A percentile compares a stretch with the other conserved stretches of the same genome.
Conservation (phyloP, 2,329 filamentous ascomycete genomes). For the Scleromitrula shiraiana region DNA sequence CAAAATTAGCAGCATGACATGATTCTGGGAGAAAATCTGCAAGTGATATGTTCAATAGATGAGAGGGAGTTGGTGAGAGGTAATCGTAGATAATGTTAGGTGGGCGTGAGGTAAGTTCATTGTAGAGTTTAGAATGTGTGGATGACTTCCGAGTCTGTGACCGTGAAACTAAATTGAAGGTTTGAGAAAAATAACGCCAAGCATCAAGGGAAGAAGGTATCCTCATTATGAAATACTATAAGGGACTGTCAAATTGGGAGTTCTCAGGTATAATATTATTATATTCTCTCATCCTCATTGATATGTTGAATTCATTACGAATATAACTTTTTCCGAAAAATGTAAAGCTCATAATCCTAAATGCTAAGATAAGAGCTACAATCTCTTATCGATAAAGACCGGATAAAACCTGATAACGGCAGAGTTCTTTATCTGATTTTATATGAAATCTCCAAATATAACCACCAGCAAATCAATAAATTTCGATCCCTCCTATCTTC, state of each 20-base stretch:
- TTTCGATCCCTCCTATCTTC: neutral
- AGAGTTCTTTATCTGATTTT: neutral
- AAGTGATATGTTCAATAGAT: constrained; percentile 58
- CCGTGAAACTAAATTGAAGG: neutral
- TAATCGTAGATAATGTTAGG: constrained; percentile 36
- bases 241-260: neutral
- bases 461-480: no score
- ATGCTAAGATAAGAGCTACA: constrained; percentile 1
- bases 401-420: constrained; percentile 5
- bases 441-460: neutral
- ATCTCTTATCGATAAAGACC: constrained; percentile 10
- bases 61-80: constrained; percentile 52
- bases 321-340: constrained; percentile 3
- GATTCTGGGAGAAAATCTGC: constrained; percentile 42
- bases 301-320: neutral
- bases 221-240: constrained; percentile 9
- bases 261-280: neutral
- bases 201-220: constrained; percentile 7
- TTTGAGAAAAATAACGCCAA: neutral
- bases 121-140: constrained; percentile 13
- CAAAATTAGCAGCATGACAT: constrained; percentile 19
- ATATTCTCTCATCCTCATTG: neutral
- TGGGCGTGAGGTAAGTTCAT: constrained; percentile 20
- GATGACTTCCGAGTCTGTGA: constrained; percentile 4
- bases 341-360: neutral